Conservation (phyloP, 805 yeast species). For the Maudiozyma barnettii region DNA sequence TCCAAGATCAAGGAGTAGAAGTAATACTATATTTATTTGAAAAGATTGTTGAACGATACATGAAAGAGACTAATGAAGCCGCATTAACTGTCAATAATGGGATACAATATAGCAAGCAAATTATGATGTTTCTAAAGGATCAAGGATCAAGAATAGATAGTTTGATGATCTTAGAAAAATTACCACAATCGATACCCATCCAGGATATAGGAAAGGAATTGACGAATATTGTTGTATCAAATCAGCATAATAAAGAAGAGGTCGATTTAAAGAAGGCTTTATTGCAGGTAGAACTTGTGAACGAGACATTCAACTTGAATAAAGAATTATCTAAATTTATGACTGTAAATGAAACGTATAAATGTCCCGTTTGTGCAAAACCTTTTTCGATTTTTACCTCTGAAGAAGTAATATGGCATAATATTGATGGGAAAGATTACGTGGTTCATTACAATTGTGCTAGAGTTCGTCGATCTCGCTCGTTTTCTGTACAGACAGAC, state of each 20-base stretch:
- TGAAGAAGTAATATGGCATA: slow-evolving; percentile 15
- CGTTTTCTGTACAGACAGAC: slow-evolving; percentile 3
- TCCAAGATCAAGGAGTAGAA: slow-evolving; percentile 32
- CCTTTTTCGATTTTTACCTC: slow-evolving; percentile 11
- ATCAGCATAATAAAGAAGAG: slow-evolving; percentile 33
- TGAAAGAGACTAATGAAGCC: slow-evolving; percentile 12
- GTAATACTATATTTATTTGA: slow-evolving; percentile 35
- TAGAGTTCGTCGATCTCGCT: slow-evolving; percentile 13
- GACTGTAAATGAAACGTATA: slow-evolving; percentile 34
- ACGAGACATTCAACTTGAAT: slow-evolving; percentile 37
- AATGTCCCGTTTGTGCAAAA: slow-evolving; percentile 54
- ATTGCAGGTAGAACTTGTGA: slow-evolving; percentile 43
- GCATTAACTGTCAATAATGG: not conserved
- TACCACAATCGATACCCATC: slow-evolving; percentile 46
- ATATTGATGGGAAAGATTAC: slow-evolving; percentile 9
- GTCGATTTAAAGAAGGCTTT: slow-evolving; percentile 39
- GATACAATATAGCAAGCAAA: not conserved
- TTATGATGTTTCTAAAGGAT: slow-evolving; percentile 18
- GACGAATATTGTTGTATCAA: slow-evolving; percentile 34
- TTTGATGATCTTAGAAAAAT: slow-evolving; percentile 32
- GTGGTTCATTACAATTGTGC: slow-evolving; percentile 24
- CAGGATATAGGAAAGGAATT: slow-evolving; percentile 36
- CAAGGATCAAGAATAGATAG: slow-evolving; percentile 16
- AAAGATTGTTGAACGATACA: slow-evolving; percentile 29
- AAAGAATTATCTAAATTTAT: slow-evolving; percentile 30